phyloP scores from a whole-genome alignment of 106 monocot species.

The Platanthera guangdongensis region DNA sequence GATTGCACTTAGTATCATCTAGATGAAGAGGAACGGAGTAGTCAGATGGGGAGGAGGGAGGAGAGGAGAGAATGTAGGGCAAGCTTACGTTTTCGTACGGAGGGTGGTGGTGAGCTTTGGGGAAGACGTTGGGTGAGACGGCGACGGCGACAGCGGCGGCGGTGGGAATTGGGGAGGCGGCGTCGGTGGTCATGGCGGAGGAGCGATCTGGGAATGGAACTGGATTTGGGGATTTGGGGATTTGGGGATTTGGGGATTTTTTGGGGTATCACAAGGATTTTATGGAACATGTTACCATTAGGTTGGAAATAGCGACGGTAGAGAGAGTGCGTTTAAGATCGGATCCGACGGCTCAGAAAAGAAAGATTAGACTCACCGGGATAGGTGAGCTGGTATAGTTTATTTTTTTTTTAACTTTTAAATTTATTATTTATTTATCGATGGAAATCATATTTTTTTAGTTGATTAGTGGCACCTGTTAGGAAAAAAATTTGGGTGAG shows the following conservation, averaged over 20 bases:
- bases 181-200: background rate
- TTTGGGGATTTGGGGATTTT: background rate
- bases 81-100: slow-evolving; percentile 18
- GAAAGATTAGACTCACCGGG: background rate
- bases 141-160: background rate
- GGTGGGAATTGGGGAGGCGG: background rate
- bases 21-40: background rate
- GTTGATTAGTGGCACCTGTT: no score
- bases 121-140: background rate
- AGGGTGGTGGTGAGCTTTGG: slow-evolving; percentile 4
- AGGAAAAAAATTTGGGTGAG: no score
- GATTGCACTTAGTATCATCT: slow-evolving; percentile 22
- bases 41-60: background rate
- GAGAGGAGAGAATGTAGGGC: background rate
- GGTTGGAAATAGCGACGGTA: background rate
- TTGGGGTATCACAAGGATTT: background rate
- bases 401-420: background rate
- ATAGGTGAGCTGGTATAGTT: background rate
- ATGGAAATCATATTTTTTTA: no score
- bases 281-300: background rate
- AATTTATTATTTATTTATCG: background rate
- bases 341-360: background rate
- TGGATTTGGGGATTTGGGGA: background rate
- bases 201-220: background rate
- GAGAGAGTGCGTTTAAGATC: background rate